These are phyloP conservation scores for Starmerella floris DNA, from an alignment of 805 yeast genomes.

Conservation along the genomic window DNA sequence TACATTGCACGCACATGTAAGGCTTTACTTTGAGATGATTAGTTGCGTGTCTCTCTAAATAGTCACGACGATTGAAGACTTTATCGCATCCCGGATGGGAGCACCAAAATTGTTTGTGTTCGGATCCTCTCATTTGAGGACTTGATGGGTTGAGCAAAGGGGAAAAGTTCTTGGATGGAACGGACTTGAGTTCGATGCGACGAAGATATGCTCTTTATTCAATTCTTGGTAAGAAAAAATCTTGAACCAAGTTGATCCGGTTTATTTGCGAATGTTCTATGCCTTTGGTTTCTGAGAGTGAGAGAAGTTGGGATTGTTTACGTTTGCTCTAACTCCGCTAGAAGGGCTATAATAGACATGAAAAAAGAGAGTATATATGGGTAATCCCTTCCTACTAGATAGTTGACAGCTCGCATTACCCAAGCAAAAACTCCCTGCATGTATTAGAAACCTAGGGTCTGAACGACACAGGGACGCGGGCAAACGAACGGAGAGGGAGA, in stretches of 20 bases:
- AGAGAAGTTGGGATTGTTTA: no score
- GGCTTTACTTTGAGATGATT: conserved; percentile 29
- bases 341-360: not conserved
- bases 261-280: no score
- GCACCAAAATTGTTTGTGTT: conserved; percentile 26
- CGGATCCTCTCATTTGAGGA: conserved; percentile 7
- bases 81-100: conserved; percentile 25
- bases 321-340: not conserved
- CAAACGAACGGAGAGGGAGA: no score
- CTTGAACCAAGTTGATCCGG: no score
- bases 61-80: conserved; percentile 28
- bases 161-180: not conserved
- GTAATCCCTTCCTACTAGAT: not conserved
- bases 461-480: not conserved
- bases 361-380: not conserved
- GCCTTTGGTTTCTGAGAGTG: no score
- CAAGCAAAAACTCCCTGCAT: conserved; percentile 9
- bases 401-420: conserved; percentile 10
- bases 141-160: not conserved
- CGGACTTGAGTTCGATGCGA: no score
- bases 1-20: conserved; percentile 25
- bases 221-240: no score
- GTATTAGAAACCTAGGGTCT: not conserved
- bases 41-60: conserved; percentile 29
- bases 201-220: no score